These are phyloP conservation scores for Fusarium hostae DNA, from an alignment of 2,329 filamentous ascomycete genomes.

Conservation along the genomic window DNA sequence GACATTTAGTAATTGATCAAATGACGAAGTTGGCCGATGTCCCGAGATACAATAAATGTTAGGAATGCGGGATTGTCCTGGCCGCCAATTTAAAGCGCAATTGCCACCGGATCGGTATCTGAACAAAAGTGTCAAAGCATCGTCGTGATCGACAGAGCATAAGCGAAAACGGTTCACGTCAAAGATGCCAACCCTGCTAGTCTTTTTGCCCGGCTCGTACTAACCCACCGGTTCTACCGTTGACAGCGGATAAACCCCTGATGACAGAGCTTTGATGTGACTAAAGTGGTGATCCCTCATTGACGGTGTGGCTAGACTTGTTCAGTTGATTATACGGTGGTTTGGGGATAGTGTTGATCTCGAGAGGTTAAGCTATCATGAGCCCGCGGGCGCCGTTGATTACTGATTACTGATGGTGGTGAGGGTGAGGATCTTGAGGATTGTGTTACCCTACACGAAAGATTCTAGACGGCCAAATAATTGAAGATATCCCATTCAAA, in stretches of 20 bases:
- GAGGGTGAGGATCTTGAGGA: too few species aligned
- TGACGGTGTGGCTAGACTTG: not conserved
- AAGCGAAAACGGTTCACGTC: not conserved
- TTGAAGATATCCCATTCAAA: too few species aligned
- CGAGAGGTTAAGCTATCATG: too few species aligned
- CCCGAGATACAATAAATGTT: too few species aligned
- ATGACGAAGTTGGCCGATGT: not conserved
- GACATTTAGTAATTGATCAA: not conserved
- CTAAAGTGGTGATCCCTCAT: not conserved
- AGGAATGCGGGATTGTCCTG: not conserved
- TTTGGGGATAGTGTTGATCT: not conserved
- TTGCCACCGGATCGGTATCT: not conserved
- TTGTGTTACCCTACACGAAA: too few species aligned
- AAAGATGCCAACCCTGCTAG: not conserved
- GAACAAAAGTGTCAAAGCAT: not conserved
- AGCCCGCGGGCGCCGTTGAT: too few species aligned
- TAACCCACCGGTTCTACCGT: slow-evolving; percentile 20
- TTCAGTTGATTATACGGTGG: too few species aligned
- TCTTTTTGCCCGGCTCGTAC: not conserved
- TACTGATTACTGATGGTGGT: too few species aligned
- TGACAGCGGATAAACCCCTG: slow-evolving; percentile 13
- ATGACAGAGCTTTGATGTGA: not conserved
- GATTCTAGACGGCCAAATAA: too few species aligned
- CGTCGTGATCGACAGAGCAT: not conserved
- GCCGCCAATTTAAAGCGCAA: not conserved